Percentiles rank a stretch among this genome's conserved stretches.
Evolutionary conservation across 345 rosid species (phyloP).

Genomic region (Erucastrum elatum): DNA sequence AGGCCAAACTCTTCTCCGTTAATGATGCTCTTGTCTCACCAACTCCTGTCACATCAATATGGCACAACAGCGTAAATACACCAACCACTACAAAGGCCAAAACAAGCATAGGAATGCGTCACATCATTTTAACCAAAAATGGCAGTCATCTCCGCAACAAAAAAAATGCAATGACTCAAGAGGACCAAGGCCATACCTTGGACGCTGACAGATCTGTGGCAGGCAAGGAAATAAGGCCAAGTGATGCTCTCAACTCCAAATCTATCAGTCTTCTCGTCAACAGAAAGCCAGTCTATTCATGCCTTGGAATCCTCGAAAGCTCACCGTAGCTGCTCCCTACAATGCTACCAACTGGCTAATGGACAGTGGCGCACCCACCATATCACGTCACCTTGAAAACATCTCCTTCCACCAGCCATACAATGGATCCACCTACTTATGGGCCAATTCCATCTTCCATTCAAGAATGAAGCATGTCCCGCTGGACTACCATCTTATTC

Average conservation of each 20-base stretch:
- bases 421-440: neutral
- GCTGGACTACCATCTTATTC: neutral
- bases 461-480: neutral
- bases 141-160: neutral
- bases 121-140: neutral
- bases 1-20: neutral
- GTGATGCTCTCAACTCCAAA: neutral
- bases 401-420: neutral
- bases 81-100: neutral
- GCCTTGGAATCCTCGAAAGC: neutral
- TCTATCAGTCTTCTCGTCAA: neutral
- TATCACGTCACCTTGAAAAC: neutral
- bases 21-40: neutral
- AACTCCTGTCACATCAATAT: neutral
- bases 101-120: neutral
- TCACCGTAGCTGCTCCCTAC: neutral
- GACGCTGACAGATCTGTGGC: neutral
- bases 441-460: neutral
- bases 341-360: neutral
- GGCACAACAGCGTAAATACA: neutral
- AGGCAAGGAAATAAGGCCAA: neutral
- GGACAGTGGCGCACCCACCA: neutral
- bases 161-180: neutral
- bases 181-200: neutral
- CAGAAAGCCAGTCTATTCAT: neutral